A percentile compares a stretch with the other conserved stretches of the same genome.
These are phyloP conservation scores for Gossypium schwendimanii DNA, from an alignment of 441 rosid genomes.

Conservation along the genomic window DNA sequence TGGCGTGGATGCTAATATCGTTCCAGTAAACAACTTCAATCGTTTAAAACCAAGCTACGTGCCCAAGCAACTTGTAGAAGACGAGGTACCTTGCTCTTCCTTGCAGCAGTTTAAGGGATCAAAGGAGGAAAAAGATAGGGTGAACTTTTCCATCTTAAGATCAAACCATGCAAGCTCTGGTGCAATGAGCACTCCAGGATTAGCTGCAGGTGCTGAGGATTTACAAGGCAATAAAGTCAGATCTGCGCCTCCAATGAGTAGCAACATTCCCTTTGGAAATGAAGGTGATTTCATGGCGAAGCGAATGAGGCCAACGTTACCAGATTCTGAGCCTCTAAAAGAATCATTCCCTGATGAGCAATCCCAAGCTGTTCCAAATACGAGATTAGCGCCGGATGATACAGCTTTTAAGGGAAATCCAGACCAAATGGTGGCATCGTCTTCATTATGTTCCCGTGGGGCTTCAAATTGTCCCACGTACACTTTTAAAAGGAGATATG, in stretches of 20 bases:
- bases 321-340: neutral
- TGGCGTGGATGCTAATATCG: constrained; percentile 22
- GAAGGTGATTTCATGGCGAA: constrained; percentile 3
- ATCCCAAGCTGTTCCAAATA: constrained; percentile 30
- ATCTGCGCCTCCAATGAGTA: neutral
- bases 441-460: constrained; percentile 32
- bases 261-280: neutral
- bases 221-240: neutral
- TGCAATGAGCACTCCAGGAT: constrained; percentile 3
- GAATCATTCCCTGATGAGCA: constrained; percentile 41
- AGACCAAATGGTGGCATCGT: constrained; percentile 23
- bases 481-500: constrained; percentile 21
- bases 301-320: neutral
- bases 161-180: neutral
- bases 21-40: neutral
- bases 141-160: constrained; percentile 1
- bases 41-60: neutral
- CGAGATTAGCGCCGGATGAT: constrained; percentile 1
- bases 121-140: neutral
- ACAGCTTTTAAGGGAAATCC: constrained; percentile 10
- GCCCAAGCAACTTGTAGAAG: neutral
- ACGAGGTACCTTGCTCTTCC: neutral
- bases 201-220: neutral
- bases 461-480: constrained; percentile 34
- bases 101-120: neutral